Conservation (phyloP, 768 basidiomycete genomes). For the Tulasnella calospora region DNA sequence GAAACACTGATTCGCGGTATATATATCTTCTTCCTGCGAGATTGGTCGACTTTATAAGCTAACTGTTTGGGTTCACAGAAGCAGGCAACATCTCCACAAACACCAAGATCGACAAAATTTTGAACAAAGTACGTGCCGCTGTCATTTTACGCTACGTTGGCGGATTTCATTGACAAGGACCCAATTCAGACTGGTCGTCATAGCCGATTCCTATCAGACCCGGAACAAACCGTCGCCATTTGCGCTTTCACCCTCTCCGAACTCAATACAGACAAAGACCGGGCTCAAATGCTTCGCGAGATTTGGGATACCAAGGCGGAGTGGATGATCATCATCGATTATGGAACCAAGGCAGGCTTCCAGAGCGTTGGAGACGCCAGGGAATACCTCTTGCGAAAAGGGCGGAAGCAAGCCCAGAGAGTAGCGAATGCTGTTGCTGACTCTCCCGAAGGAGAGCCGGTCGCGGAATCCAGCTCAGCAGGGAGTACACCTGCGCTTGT, state of each 20-base stretch:
- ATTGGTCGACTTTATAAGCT: slow-evolving; percentile 1
- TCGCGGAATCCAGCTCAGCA: slow-evolving; percentile 23
- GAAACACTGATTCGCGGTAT: slow-evolving; percentile 48
- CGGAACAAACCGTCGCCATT: slow-evolving; percentile 67
- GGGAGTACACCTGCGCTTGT: slow-evolving; percentile 21
- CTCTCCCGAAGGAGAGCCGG: slow-evolving; percentile 30
- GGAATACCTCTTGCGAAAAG: slow-evolving; percentile 61
- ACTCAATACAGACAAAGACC: slow-evolving; percentile 49
- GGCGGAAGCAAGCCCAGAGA: slow-evolving; percentile 43
- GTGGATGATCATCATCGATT: slow-evolving; percentile 83
- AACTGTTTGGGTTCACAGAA: background rate
- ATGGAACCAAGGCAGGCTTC: slow-evolving; percentile 71
- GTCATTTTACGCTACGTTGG: slow-evolving; percentile 28
- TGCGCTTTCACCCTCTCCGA: slow-evolving; percentile 85
- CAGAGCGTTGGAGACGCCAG: slow-evolving; percentile 71
- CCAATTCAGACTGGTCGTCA: slow-evolving; percentile 33
- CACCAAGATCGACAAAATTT: slow-evolving; percentile 23
- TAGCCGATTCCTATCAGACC: slow-evolving; percentile 39
- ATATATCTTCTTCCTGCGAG: background rate
- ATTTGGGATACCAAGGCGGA: slow-evolving; percentile 92
- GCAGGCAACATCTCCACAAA: background rate
- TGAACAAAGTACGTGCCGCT: slow-evolving; percentile 20
- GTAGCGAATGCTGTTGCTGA: slow-evolving; percentile 46
- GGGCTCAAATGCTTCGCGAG: slow-evolving; percentile 65
- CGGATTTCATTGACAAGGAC: background rate